Evolutionary conservation across 2,329 filamentous ascomycete genomes (phyloP).

Genomic region (Emmonsia crescens): DNA sequence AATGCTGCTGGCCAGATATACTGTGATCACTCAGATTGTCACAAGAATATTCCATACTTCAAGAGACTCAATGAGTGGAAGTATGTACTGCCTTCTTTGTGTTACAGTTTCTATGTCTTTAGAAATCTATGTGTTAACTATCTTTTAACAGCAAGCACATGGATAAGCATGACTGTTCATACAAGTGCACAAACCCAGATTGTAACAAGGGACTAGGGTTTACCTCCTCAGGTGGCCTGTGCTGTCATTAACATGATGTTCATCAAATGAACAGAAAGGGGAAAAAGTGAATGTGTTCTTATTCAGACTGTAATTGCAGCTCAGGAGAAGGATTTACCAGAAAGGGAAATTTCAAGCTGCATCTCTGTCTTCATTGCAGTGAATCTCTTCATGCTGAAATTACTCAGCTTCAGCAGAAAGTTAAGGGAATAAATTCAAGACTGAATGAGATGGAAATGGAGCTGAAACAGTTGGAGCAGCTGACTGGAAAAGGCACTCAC

Average conservation of each 20-base stretch:
- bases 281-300: constrained; percentile 80
- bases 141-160: constrained; percentile 72
- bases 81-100: constrained; percentile 42
- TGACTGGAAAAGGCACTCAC: neutral
- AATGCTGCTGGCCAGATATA: constrained; percentile 62
- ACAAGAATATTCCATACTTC: constrained; percentile 54
- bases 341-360: constrained; percentile 87
- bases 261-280: constrained; percentile 85
- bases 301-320: constrained; percentile 78
- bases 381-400: neutral
- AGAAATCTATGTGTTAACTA: neutral
- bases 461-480: no score
- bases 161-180: constrained; percentile 94
- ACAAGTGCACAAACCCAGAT: constrained; percentile 68
- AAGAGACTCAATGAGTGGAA: constrained; percentile 86
- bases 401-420: neutral
- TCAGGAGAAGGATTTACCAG: constrained; percentile 82
- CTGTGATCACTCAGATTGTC: constrained; percentile 62
- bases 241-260: constrained; percentile 85
- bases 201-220: constrained; percentile 96
- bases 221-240: constrained; percentile 82
- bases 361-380: no score
- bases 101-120: neutral
- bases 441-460: neutral
- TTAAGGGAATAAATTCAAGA: neutral